These are phyloP conservation scores for Fusarium brachygibbosum DNA, from an alignment of 2,329 filamentous ascomycete species.

Conservation along the genomic window DNA sequence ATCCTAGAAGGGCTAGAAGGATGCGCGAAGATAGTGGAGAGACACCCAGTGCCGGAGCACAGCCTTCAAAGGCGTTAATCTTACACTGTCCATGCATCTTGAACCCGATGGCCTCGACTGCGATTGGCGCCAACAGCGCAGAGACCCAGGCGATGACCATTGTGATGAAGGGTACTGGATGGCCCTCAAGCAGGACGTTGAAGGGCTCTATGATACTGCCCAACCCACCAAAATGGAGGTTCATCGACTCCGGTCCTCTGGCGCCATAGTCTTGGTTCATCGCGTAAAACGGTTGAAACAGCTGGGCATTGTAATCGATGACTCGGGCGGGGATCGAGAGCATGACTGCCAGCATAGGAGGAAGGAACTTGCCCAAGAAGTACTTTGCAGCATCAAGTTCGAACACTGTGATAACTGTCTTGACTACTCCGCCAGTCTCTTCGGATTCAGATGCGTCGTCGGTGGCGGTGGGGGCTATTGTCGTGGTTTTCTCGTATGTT, in stretches of 20 bases:
- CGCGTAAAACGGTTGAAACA: constrained; percentile 62
- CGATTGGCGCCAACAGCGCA: constrained; percentile 41
- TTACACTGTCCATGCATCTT: constrained; percentile 48
- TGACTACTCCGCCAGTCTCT: constrained; percentile 22
- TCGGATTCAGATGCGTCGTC: constrained; percentile 14
- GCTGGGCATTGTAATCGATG: constrained; percentile 59
- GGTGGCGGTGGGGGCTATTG: constrained; percentile 29
- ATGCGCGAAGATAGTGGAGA: constrained; percentile 34
- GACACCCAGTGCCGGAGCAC: constrained; percentile 45
- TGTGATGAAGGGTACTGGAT: constrained; percentile 45
- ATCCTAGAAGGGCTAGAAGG: constrained; percentile 39
- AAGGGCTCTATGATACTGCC: constrained; percentile 55
- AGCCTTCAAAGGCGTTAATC: constrained; percentile 36
- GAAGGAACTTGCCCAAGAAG: constrained; percentile 61
- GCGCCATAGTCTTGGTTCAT: constrained; percentile 58
- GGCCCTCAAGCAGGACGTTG: constrained; percentile 51
- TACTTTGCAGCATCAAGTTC: constrained; percentile 48
- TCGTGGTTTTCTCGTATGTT: constrained; percentile 37
- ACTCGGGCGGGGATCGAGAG: constrained; percentile 60
- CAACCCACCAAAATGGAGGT: constrained; percentile 58
- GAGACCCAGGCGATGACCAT: constrained; percentile 47
- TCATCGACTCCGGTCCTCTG: constrained; percentile 58
- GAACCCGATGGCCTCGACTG: constrained; percentile 46
- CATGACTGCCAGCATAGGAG: constrained; percentile 57
- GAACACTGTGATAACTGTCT: constrained; percentile 32